Percentiles rank a stretch among this genome's conserved stretches.
Evolutionary conservation across 495 filamentous ascomycete genomes (phyloP).

Genomic region (Neurospora sp.): DNA sequence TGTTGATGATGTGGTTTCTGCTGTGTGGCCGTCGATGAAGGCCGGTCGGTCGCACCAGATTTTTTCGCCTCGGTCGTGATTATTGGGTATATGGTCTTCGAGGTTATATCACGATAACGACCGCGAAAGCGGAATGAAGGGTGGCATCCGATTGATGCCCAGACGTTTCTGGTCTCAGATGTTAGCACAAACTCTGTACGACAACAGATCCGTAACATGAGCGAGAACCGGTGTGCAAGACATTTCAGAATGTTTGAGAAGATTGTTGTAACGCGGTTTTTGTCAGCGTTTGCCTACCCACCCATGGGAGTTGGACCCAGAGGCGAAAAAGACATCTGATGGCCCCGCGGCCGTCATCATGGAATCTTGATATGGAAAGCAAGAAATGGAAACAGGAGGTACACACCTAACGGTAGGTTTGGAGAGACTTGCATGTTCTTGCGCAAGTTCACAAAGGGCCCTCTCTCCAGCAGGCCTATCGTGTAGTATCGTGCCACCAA

Average conservation of each 20-base stretch:
- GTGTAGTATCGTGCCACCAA: neutral
- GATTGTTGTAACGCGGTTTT: conserved; percentile 40
- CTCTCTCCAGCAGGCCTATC: neutral
- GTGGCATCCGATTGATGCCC: neutral
- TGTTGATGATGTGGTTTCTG: neutral
- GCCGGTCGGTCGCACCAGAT: neutral
- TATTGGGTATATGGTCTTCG: neutral
- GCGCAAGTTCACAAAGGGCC: neutral
- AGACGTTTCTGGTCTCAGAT: neutral
- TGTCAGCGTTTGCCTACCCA: conserved; percentile 27
- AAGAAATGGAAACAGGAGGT: neutral
- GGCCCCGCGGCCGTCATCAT: conserved; percentile 48
- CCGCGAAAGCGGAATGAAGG: neutral
- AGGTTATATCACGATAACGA: neutral
- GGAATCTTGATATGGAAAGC: conserved; percentile 7
- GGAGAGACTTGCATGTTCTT: neutral
- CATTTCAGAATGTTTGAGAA: conserved; percentile 40
- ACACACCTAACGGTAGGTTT: neutral
- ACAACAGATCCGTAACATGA: neutral
- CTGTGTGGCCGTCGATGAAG: neutral
- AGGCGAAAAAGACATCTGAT: conserved; percentile 29
- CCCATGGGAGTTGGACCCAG: conserved; percentile 12
- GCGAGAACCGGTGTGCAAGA: neutral
- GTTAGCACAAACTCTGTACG: neutral
- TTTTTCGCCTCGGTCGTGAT: neutral